These are phyloP conservation scores for Leccinum subspadiceum DNA, from an alignment of 1,284 basidiomycete genomes.

Conservation along the genomic window DNA sequence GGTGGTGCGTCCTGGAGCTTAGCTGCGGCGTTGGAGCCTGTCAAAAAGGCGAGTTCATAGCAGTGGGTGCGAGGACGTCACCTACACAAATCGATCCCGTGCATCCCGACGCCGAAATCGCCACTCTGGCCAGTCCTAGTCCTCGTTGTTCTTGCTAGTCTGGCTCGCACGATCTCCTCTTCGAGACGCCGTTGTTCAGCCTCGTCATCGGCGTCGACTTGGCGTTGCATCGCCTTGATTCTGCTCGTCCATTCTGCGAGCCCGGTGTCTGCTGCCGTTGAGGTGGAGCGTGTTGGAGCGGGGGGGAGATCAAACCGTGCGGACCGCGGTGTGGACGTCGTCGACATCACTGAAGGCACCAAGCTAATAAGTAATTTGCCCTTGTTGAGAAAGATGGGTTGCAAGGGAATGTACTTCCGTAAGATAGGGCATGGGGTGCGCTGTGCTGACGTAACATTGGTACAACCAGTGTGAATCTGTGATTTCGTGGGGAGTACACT, in stretches of 20 bases:
- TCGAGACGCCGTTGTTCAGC: slow-evolving; percentile 69
- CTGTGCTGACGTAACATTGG: slow-evolving; percentile 26
- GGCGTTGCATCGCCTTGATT: slow-evolving; percentile 74
- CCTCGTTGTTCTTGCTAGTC: slow-evolving; percentile 63
- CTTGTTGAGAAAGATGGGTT: neutral
- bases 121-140: slow-evolving; percentile 42
- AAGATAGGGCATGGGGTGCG: neutral
- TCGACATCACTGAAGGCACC: slow-evolving; percentile 20
- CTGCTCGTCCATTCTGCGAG: slow-evolving; percentile 78
- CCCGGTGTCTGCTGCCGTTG: slow-evolving; percentile 49
- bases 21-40: slow-evolving; percentile 15
- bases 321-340: slow-evolving; percentile 31
- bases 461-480: neutral
- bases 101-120: slow-evolving; percentile 44
- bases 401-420: neutral
- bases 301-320: slow-evolving; percentile 40
- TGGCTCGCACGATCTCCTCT: slow-evolving; percentile 71
- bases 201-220: slow-evolving; percentile 77
- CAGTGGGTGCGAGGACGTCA: slow-evolving; percentile 13
- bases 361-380: neutral
- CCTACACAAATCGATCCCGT: slow-evolving; percentile 34
- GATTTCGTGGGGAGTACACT: neutral
- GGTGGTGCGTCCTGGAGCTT: slow-evolving; percentile 22
- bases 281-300: slow-evolving; percentile 23
- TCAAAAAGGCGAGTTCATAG: slow-evolving; percentile 6